Evolutionary conservation across 768 basidiomycete genomes (phyloP).

Genomic region (Boletus sp.): DNA sequence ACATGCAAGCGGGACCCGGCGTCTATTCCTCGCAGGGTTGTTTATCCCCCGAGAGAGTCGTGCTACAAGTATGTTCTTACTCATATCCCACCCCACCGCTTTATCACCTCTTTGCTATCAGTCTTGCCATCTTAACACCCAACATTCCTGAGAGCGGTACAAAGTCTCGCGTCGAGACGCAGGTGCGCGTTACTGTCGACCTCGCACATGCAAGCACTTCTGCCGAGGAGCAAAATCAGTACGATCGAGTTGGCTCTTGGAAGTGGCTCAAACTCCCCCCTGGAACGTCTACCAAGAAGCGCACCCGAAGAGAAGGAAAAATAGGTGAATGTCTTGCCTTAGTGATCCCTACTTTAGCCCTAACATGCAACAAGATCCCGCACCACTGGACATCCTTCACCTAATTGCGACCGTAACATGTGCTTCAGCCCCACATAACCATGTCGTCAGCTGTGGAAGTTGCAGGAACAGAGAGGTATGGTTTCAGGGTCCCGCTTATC

Average conservation of each 20-base stretch:
- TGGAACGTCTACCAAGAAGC: conserved; percentile 79
- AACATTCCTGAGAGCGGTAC: conserved; percentile 80
- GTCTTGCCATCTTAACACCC: conserved; percentile 78
- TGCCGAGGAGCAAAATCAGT: conserved; percentile 56
- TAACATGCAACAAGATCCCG: conserved; percentile 51
- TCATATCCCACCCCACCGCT: conserved; percentile 2
- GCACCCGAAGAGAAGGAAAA: conserved; percentile 80
- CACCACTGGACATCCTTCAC: conserved; percentile 65
- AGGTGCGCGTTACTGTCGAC: conserved; percentile 82
- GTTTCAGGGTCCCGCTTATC: not conserved
- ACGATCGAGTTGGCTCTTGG: conserved; percentile 86
- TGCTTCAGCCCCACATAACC: conserved; percentile 72
- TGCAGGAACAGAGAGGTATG: conserved; percentile 84
- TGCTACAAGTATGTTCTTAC: conserved; percentile 63
- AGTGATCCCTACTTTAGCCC: conserved; percentile 1
- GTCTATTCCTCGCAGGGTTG: conserved; percentile 52
- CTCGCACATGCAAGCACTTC: conserved; percentile 64
- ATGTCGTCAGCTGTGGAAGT: conserved; percentile 80
- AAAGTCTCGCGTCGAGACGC: conserved; percentile 93
- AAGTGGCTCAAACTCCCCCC: conserved; percentile 80
- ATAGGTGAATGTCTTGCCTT: conserved; percentile 49
- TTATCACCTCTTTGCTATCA: conserved; percentile 31
- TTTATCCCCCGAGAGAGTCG: conserved; percentile 68
- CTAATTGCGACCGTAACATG: conserved; percentile 75
- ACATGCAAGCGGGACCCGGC: conserved; percentile 54